Conservation (phyloP, 2,329 filamentous ascomycete species). For the Talaromyces albobiverticillius region DNA sequence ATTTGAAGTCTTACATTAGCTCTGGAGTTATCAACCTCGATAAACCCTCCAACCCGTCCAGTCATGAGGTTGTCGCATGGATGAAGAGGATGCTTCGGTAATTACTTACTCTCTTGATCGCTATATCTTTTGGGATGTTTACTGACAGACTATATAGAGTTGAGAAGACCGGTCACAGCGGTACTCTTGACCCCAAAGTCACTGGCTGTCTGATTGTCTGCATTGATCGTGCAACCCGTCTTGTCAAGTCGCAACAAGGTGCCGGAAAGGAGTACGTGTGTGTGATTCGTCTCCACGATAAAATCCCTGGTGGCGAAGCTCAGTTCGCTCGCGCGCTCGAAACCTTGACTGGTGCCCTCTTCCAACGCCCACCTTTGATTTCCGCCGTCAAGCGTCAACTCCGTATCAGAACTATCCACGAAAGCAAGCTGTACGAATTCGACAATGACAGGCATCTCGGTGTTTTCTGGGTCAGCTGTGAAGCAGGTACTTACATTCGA, state of each 20-base stretch:
- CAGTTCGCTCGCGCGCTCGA: slow-evolving; percentile 93
- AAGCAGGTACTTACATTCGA: slow-evolving; percentile 97
- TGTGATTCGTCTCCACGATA: slow-evolving; percentile 92
- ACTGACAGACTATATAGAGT: slow-evolving; percentile 51
- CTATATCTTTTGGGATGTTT: not conserved
- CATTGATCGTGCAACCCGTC: slow-evolving; percentile 92
- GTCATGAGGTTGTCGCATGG: slow-evolving; percentile 98
- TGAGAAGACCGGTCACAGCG: slow-evolving; percentile 97
- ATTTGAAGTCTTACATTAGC: slow-evolving; percentile 94
- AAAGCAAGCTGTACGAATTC: slow-evolving; percentile 94
- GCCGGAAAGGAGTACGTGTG: slow-evolving; percentile 99
- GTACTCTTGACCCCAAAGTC: slow-evolving; percentile 97
- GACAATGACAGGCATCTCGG: slow-evolving; percentile 97
- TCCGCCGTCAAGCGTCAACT: slow-evolving; percentile 98
- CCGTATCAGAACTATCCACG: slow-evolving; percentile 95
- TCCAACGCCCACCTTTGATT: slow-evolving; percentile 95
- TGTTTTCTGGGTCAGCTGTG: slow-evolving; percentile 99
- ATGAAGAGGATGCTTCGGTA: slow-evolving; percentile 95
- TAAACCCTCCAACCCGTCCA: slow-evolving; percentile 96
- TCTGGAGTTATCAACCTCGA: slow-evolving; percentile 98
- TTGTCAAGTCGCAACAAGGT: slow-evolving; percentile 98
- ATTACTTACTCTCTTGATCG: slow-evolving; percentile 19
- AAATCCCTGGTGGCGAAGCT: slow-evolving; percentile 85
- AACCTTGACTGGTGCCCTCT: slow-evolving; percentile 92
- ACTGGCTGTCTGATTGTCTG: slow-evolving; percentile 93